Evolutionary conservation across 2,329 filamentous ascomycete genomes (phyloP).

Genomic region (Clonostachys rosea): DNA sequence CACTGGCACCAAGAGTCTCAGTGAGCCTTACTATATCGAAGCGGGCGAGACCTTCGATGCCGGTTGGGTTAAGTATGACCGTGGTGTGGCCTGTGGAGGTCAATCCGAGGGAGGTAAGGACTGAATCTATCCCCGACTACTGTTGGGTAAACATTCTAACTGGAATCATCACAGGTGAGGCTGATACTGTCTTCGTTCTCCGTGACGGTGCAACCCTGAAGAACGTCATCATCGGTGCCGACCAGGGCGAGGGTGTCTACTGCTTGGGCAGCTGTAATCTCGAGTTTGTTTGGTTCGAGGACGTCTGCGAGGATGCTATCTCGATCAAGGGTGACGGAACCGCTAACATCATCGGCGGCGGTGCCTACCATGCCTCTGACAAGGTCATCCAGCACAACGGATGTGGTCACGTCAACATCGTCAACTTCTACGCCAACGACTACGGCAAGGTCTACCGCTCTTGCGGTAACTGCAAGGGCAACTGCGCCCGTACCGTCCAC

Average conservation of each 20-base stretch:
- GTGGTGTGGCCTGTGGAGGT: constrained; percentile 20
- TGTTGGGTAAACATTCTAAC: background rate
- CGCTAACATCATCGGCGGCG: constrained; percentile 29
- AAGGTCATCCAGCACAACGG: constrained; percentile 38
- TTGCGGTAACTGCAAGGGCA: constrained; percentile 29
- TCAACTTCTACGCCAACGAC: constrained; percentile 16
- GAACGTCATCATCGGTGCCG: constrained; percentile 14
- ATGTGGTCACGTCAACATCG: constrained; percentile 25
- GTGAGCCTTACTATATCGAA: constrained; percentile 18
- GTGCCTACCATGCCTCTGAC: constrained; percentile 27
- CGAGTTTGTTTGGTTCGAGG: constrained; percentile 16
- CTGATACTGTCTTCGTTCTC: constrained; percentile 12
- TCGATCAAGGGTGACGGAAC: constrained; percentile 9
- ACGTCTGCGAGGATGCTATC: constrained; percentile 17
- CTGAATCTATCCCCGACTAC: background rate
- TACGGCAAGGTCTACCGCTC: constrained; percentile 44
- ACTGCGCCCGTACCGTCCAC: constrained; percentile 35
- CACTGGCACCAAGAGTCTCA: constrained; percentile 14
- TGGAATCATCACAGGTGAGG: background rate
- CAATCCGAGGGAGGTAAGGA: constrained; percentile 1
- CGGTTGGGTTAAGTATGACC: constrained; percentile 23
- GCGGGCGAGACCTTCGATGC: constrained; percentile 18
- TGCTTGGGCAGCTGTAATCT: constrained; percentile 16
- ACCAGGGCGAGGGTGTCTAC: constrained; percentile 17
- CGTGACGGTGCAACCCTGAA: constrained; percentile 10